Base-by-base conservation (phyloP, 2,329 filamentous ascomycete species). In the Monosporascus cannonballus region DNA sequence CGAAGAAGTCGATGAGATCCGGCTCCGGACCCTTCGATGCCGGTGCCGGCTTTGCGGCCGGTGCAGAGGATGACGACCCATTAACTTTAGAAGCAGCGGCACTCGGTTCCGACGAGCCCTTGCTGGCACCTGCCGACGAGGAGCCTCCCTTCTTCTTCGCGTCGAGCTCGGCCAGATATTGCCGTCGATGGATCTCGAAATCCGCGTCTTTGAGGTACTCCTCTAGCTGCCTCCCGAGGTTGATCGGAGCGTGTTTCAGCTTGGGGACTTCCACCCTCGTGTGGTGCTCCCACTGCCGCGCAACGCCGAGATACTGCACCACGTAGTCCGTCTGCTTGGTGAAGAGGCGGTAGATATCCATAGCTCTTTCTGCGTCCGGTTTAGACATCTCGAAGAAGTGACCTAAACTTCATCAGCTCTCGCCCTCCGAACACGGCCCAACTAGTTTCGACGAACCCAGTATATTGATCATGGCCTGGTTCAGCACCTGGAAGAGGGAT, bases 371-470 rank as follows among this genome's bases (percentile, higher is more conserved):
- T 54, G 94, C 95, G 71, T 99, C 94, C 25, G 89, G 80, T 65
- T 89, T 90, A 49, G 94, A 96, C 87, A 99, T 93, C 73, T 99
- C 94, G 64, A 99, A 99, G 71, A 97, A 99, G 71, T 95, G 90
- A 62, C 94, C 91, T 95, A 57, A 22, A 51, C 34, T 24, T 44
- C 9, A 57, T 66, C 47, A 67, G 64, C 47, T 53, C 38, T 9
- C 6, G n/a, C 14, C 14, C 20, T 25, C 4, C 11, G n/a, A 14
- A 6, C 41, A 22, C 6, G 14, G 14, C 22, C 20, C 14, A 22
- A 22, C 20, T n/a, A 30, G 20, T 48, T 36, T 15, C 14, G 8
- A 66, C 83, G 59, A 76, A 95, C 93, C 90, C 53, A 99, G 76
- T 54, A 99, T 90, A 70, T 96, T 96, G 73, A 99, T 99, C 67